These are phyloP conservation scores for Aspergillus udagawae DNA, from an alignment of 2,329 filamentous ascomycete genomes.

Conservation along the genomic window DNA sequence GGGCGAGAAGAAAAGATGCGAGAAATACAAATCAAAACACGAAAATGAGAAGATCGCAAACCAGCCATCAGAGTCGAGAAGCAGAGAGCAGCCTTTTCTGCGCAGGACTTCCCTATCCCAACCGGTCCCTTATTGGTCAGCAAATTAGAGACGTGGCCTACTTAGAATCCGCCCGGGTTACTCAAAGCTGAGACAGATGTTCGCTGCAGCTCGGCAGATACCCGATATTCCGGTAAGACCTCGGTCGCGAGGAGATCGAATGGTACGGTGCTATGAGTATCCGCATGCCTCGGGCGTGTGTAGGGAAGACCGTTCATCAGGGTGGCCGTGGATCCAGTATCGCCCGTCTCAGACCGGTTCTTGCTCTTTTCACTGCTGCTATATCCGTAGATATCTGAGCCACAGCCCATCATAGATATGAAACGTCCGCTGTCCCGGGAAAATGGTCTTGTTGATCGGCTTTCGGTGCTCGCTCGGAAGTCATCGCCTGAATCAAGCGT, in stretches of 20 bases:
- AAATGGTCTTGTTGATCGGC: constrained; percentile 13
- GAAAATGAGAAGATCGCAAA: background rate
- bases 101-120: background rate
- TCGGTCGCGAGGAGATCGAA: constrained; percentile 18
- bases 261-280: constrained; percentile 10
- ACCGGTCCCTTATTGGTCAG: background rate
- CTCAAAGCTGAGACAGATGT: constrained; percentile 21
- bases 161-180: constrained; percentile 16
- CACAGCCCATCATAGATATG: constrained; percentile 26
- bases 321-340: constrained; percentile 24
- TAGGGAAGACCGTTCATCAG: constrained; percentile 42
- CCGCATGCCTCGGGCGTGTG: constrained; percentile 25
- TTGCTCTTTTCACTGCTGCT: constrained; percentile 30
- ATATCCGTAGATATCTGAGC: constrained; percentile 39
- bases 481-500: constrained; percentile 17
- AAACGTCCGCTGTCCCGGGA: constrained; percentile 19
- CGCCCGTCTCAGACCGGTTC: constrained; percentile 21
- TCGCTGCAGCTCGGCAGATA: constrained; percentile 18
- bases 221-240: constrained; percentile 16
- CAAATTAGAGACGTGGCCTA: background rate
- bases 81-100: background rate
- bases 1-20: background rate
- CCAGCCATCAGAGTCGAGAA: background rate
- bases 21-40: background rate
- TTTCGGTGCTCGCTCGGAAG: constrained; percentile 11